Evolutionary conservation across 2,329 filamentous ascomycete species (phyloP).

Genomic region (Aspergillus caelatus): DNA sequence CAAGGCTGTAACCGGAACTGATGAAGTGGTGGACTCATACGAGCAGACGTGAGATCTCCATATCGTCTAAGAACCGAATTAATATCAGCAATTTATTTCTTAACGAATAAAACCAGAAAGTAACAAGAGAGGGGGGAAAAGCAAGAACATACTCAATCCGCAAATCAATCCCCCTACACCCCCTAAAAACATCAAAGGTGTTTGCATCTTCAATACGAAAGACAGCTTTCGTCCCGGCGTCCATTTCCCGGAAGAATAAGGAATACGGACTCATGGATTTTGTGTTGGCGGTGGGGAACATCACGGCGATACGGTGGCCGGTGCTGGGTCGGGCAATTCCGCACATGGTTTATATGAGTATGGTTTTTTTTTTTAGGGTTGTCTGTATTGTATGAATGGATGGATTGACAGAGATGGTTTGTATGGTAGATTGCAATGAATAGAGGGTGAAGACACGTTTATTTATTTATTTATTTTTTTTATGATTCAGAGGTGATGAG

Average conservation of each 20-base stretch:
- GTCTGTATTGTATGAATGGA: no score
- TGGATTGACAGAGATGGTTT: no score
- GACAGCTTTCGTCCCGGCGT: slow-evolving; percentile 24
- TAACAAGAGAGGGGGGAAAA: background rate
- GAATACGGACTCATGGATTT: slow-evolving; percentile 29
- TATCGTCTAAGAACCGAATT: slow-evolving; percentile 19
- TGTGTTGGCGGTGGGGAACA: slow-evolving; percentile 29
- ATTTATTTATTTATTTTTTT: no score
- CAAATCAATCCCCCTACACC: slow-evolving; percentile 27
- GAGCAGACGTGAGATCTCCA: slow-evolving; percentile 28
- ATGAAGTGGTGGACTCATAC: slow-evolving; percentile 22
- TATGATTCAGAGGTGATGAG: no score
- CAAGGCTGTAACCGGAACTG: slow-evolving; percentile 25
- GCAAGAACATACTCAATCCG: slow-evolving; percentile 36
- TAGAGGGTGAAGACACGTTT: background rate
- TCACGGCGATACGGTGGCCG: slow-evolving; percentile 38
- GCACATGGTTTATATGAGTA: slow-evolving; percentile 38
- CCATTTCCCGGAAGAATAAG: slow-evolving; percentile 32
- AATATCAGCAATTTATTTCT: no score
- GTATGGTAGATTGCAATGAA: background rate
- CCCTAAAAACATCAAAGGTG: slow-evolving; percentile 25
- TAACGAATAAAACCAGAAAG: no score
- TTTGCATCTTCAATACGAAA: slow-evolving; percentile 29
- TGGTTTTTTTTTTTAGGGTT: no score
- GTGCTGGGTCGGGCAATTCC: slow-evolving; percentile 53